Conservation (phyloP, 352 stramenopile species). For the Phytophthora sp. region DNA sequence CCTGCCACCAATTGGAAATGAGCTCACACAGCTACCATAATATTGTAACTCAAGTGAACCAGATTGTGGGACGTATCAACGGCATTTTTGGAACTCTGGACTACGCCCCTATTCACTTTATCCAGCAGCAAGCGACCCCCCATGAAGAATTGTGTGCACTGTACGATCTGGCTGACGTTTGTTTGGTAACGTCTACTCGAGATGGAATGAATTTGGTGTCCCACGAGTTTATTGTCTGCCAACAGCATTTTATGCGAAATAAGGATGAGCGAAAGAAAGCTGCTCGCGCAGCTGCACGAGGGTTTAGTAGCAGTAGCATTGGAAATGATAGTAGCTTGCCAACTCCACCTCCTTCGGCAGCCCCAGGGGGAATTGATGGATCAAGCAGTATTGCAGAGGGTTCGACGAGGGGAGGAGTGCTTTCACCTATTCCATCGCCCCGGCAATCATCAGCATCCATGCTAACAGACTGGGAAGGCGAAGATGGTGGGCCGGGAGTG, state of each 20-base stretch:
- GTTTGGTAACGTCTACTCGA: constrained; percentile 86
- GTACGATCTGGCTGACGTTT: constrained; percentile 90
- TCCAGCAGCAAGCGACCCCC: constrained; percentile 77
- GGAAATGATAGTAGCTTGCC: background rate
- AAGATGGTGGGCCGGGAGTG: constrained; percentile 83
- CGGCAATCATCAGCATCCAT: constrained; percentile 43
- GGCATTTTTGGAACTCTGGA: constrained; percentile 87
- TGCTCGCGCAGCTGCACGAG: constrained; percentile 31
- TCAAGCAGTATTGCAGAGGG: background rate
- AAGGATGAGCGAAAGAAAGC: constrained; percentile 73
- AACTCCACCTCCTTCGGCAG: background rate
- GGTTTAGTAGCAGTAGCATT: background rate
- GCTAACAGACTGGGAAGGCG: constrained; percentile 77
- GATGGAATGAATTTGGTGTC: constrained; percentile 93
- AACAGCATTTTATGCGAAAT: constrained; percentile 85
- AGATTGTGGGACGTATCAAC: constrained; percentile 91
- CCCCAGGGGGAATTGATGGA: background rate
- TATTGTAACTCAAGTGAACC: constrained; percentile 82
- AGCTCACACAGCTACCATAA: constrained; percentile 77
- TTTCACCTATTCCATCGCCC: constrained; percentile 27
- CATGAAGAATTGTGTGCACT: constrained; percentile 90
- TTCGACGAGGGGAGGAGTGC: constrained; percentile 14
- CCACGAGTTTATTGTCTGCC: constrained; percentile 90
- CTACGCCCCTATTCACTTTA: constrained; percentile 92
- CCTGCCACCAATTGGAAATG: constrained; percentile 76